Evolutionary conservation across 495 filamentous ascomycete genomes (phyloP), one percentile per base, ranked within the genome.

Genomic region (Talaromyces liani): DNA sequence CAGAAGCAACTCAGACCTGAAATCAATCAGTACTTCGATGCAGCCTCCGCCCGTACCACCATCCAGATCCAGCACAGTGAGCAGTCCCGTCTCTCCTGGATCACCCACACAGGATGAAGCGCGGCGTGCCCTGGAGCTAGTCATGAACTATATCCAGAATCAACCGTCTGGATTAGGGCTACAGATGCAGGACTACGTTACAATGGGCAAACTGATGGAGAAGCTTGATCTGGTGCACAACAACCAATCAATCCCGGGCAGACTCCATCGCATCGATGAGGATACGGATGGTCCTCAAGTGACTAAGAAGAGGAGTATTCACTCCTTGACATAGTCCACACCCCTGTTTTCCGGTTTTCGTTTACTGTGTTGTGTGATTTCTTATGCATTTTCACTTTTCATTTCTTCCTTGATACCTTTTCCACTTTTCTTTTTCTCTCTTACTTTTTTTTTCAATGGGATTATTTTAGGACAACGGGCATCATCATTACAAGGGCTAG

Each of bases 91-190:
- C 64, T 68, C 76, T 10, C 71, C 78, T 34, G 72, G 79, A n/a
- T 88, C 88, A 0, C 92, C 93, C 0, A 93, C 90, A 1, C 91
- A 92, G 70, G 94, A 97, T 65, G 93, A 98, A 70, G 94, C 94
- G 0, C 82, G 88, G 29, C 83, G 84, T 39, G 95, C 94, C 2
- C 82, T 97, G 22, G 92, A 97, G 69, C 83, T 93, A 12, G 82
- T 98, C 1, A 84, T 96, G 75, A 88, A 80, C 60, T 98, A 92
- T 72, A 90, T 97, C 74, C 82, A 90, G 66, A 84, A 88, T 54
- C 86, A 91, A 67, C 85, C 88, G 1, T 71, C 83, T 1, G 85
- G 83, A 1, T 84, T 87, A 0, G 83, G 87, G 22, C 81, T 90
- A 49, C 88, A 93, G 68, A 87, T 91, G 33, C 86, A 92, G 71